Evolutionary conservation across 495 filamentous ascomycete species (phyloP), one percentile per base, ranked within the genome.

Genomic region (Daldinia childiae): DNA sequence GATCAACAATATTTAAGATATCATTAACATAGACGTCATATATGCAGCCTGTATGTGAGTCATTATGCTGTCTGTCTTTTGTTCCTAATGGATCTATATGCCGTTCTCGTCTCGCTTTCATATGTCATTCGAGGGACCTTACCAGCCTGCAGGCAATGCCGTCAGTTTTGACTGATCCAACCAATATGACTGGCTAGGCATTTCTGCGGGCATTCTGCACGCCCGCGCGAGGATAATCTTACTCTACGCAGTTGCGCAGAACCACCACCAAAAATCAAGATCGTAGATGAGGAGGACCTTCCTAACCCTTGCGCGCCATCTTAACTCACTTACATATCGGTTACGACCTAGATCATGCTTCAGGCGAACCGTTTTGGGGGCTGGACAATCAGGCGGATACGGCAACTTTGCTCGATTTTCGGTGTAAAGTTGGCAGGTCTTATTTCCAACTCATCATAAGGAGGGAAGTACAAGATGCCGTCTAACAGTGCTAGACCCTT

Each of bases 401-500:
- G 38, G 51, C 57, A 34, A 52, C 70, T 62, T 62, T 54, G 56
- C 39, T 66, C 66, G 52, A 66, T 74, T 78, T 74, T 78, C 76
- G 76, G 76, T 78, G 76, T 72, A 69, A 66, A 68, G 19, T 63
- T 69, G 58, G 60, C 66, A 54, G 14, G 30, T 56, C 59, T 64
- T 58, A 55, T 57, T 62, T 50, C 68, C 55, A 67, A 39, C 51
- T 57, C 43, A 69, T 34, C 26, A 32, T 24, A 74, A 58, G 76
- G 76, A 74, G 76, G 76, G 76, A 70, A 76, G 58, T 74, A 78
- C 74, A 76, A 75, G 71, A 63, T 68, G 60, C 68, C 51, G 66
- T 69, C 68, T 64, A 57, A 64, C 68, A 67, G 58, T 71, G 30
- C 52, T 66, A 54, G 68, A 70, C 56, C 1, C 21, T 74, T 76